Conservation (phyloP, 805 yeast genomes). For the Wickerhamomyces queroliae region DNA sequence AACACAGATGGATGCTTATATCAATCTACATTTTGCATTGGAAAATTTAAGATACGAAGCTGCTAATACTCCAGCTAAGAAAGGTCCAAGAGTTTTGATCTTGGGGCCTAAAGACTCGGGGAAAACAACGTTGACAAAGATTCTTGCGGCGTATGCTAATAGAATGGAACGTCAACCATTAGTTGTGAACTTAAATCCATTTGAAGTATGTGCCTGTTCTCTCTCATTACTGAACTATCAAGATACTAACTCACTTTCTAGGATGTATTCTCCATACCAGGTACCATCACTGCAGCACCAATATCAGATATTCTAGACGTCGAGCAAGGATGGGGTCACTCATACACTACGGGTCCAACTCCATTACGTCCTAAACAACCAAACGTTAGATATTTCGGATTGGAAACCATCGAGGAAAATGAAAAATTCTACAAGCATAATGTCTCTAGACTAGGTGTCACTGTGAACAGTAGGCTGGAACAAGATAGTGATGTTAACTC, state of each 20-base stretch:
- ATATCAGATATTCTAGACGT: conserved; percentile 76
- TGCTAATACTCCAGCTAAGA: conserved; percentile 16
- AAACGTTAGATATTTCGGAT: conserved; percentile 74
- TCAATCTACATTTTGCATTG: conserved; percentile 70
- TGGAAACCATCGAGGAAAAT: conserved; percentile 54
- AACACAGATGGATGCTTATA: conserved; percentile 54
- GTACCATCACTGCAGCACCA: conserved; percentile 79
- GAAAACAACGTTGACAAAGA: conserved; percentile 69
- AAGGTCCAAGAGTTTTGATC: conserved; percentile 49
- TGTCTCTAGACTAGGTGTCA: conserved; percentile 24
- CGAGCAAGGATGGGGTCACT: conserved; percentile 74
- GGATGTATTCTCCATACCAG: conserved; percentile 74
- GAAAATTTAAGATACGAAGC: conserved; percentile 43
- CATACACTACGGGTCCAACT: conserved; percentile 70
- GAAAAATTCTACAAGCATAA: conserved; percentile 21
- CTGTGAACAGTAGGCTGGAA: conserved; percentile 37
- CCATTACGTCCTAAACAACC: conserved; percentile 86
- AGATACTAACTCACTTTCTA: neutral
- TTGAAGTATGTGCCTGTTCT: conserved; percentile 30
- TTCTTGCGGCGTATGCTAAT: conserved; percentile 67
- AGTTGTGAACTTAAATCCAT: conserved; percentile 75
- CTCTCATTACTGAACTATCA: conserved; percentile 12
- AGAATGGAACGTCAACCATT: conserved; percentile 67
- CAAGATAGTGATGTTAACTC: conserved; percentile 39
- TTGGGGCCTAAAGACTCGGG: conserved; percentile 74